A percentile compares a stretch with the other conserved stretches of the same genome.
Conservation (phyloP, 2,329 filamentous ascomycete genomes). For the Huntiella omanensis region DNA sequence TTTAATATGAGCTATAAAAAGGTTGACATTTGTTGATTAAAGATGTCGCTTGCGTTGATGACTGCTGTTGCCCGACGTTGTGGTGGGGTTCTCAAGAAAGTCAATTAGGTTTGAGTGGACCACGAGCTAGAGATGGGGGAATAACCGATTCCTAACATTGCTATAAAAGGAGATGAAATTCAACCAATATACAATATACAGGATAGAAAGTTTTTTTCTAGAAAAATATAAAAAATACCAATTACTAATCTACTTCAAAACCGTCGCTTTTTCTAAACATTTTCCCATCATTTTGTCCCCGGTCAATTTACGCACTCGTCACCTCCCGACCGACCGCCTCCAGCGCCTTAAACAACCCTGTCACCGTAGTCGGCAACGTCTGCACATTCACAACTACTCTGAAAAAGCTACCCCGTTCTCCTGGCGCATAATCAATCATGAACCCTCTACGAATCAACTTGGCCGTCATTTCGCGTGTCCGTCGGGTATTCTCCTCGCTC, state of each 20-base stretch:
- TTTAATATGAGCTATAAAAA: too few relatives aligned
- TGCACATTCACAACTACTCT: slow-evolving; percentile 40
- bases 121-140: too few relatives aligned
- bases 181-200: too few relatives aligned
- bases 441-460: slow-evolving; percentile 32
- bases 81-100: too few relatives aligned
- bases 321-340: slow-evolving; percentile 24
- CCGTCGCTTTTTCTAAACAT: neutral
- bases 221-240: neutral
- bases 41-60: too few relatives aligned
- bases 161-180: too few relatives aligned
- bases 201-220: neutral
- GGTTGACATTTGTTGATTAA: too few relatives aligned
- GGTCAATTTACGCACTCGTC: neutral
- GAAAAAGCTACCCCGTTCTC: slow-evolving; percentile 35
- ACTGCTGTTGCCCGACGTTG: too few relatives aligned
- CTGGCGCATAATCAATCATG: slow-evolving; percentile 44
- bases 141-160: too few relatives aligned
- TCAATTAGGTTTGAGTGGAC: too few relatives aligned
- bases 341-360: slow-evolving; percentile 35
- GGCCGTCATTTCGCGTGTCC: slow-evolving; percentile 29
- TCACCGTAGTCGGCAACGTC: slow-evolving; percentile 31
- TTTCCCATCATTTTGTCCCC: too few relatives aligned
- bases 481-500: slow-evolving; percentile 30
- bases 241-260: neutral